Base-by-base conservation (phyloP, 345 rosid species). In the Excoecaria cochinchinensis region DNA sequence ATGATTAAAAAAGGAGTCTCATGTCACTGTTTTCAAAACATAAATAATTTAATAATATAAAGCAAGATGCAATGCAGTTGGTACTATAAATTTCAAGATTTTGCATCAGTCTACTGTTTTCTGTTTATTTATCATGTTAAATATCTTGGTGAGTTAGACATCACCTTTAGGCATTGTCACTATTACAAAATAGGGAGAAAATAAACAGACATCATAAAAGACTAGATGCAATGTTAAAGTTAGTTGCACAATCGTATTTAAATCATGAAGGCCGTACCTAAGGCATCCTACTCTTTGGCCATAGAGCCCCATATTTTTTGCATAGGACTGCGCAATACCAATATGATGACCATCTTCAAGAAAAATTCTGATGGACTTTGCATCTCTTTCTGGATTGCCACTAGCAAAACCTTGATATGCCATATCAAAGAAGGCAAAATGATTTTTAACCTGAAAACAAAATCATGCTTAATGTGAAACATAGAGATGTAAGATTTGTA, bases 371-470 rank as follows among this genome's bases (percentile, higher is more conserved):
- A 95, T 92, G 63, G 99, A 80, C 76, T 95, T 92, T 67, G 99
- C 97, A 85, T 95, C 99, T 81, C 86, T 92, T 72, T 83, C 94
- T 53, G 99, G 97, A 84, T 95, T 97, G 71, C 99, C 97, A 77
- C 97, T 91, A 19, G 99, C 99, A 79, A 95, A 95, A 70, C 97
- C 97, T 90, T 95, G 99, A 83, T 92, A 95, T 21, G 99, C 99
- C 99, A 92, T 95, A 78, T 95, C 99, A 79, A 95, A 95, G 84
- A 95, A 89, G 73, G 99, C 82, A 80, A 95, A 92, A 76, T 95
- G 97, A 12, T 86, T 89, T 81, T 92, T 95, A 1, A 67, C 86
- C 99, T 95, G 87, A 80, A 84, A 85, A 74, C 31, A 46, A 47
- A 31, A 81, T 47, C 47, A 48, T 69, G 9, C 42, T 52, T 60